These are phyloP conservation scores for Kurtzmaniella quercitrusa DNA, from an alignment of 1,139 yeast genomes.

Conservation along the genomic window DNA sequence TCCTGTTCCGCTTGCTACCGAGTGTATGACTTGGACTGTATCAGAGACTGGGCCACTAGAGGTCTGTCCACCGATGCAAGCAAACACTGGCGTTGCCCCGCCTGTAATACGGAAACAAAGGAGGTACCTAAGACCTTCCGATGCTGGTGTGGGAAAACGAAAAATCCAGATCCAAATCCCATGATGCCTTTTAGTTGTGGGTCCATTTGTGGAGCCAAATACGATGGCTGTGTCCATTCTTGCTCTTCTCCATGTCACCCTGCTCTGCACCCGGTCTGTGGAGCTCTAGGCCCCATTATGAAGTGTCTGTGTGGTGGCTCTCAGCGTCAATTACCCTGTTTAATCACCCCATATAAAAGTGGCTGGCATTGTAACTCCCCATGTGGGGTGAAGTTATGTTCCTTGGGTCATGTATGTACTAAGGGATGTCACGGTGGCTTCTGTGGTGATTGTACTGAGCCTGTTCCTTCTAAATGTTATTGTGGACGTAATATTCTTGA, in stretches of 20 bases:
- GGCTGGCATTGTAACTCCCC: constrained; percentile 68
- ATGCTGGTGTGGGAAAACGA: constrained; percentile 88
- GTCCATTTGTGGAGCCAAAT: constrained; percentile 60
- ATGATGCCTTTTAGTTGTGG: constrained; percentile 87
- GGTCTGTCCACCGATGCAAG: constrained; percentile 60
- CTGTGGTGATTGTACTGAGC: constrained; percentile 63
- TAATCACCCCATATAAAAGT: constrained; percentile 58
- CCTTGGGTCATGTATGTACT: constrained; percentile 58
- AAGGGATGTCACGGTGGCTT: constrained; percentile 46
- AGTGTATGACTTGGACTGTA: constrained; percentile 79
- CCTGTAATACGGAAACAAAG: constrained; percentile 59
- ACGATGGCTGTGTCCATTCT: constrained; percentile 65
- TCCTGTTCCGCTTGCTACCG: constrained; percentile 69
- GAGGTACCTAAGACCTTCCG: constrained; percentile 59
- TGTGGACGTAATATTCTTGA: constrained; percentile 57
- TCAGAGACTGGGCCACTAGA: constrained; percentile 74
- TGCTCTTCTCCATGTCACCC: constrained; percentile 83
- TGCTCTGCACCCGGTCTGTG: constrained; percentile 83
- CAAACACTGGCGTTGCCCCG: constrained; percentile 81
- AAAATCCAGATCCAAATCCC: constrained; percentile 59
- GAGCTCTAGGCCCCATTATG: constrained; percentile 68
- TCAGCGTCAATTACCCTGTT: constrained; percentile 65
- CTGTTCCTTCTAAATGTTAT: constrained; percentile 52
- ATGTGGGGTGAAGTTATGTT: constrained; percentile 70
- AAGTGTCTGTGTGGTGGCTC: constrained; percentile 74